Conservation (phyloP, 1,139 yeast species). For the Pichia inconspicua region DNA sequence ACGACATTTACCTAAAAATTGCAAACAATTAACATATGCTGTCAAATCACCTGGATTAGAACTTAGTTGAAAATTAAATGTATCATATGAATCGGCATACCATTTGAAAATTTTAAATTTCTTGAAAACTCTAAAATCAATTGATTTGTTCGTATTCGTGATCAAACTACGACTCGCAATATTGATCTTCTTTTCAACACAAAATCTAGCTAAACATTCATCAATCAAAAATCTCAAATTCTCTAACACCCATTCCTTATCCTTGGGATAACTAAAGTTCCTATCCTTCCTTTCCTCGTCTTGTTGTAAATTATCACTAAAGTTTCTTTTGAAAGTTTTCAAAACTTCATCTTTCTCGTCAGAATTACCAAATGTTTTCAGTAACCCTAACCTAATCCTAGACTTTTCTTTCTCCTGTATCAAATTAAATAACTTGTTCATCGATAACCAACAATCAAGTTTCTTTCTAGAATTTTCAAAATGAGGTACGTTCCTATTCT, state of each 20-base stretch:
- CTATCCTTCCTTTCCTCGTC: not conserved
- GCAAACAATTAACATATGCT: conserved; percentile 27
- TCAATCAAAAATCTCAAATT: conserved; percentile 24
- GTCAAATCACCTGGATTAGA: conserved; percentile 27
- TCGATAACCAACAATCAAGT: conserved; percentile 13
- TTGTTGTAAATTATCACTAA: not conserved
- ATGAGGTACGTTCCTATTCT: conserved; percentile 7
- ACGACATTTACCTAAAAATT: conserved; percentile 21
- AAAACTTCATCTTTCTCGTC: conserved; percentile 6
- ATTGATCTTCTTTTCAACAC: conserved; percentile 18
- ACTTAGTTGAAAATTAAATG: conserved; percentile 26
- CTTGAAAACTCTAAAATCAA: conserved; percentile 18
- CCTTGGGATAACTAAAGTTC: not conserved
- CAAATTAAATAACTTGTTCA: conserved; percentile 20
- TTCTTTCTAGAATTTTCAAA: conserved; percentile 9
- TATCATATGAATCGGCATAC: conserved; percentile 29
- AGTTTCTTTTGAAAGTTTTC: conserved; percentile 1
- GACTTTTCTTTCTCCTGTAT: conserved; percentile 19
- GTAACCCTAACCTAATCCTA: conserved; percentile 16
- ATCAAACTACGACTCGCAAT: conserved; percentile 15
- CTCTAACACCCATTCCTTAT: conserved; percentile 18
- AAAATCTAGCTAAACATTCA: conserved; percentile 23
- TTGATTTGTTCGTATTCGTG: conserved; percentile 9
- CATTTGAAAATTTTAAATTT: conserved; percentile 22
- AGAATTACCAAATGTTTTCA: conserved; percentile 9